phyloP scores from a whole-genome alignment of 345 rosid genomes.

The Camelina hispida region DNA sequence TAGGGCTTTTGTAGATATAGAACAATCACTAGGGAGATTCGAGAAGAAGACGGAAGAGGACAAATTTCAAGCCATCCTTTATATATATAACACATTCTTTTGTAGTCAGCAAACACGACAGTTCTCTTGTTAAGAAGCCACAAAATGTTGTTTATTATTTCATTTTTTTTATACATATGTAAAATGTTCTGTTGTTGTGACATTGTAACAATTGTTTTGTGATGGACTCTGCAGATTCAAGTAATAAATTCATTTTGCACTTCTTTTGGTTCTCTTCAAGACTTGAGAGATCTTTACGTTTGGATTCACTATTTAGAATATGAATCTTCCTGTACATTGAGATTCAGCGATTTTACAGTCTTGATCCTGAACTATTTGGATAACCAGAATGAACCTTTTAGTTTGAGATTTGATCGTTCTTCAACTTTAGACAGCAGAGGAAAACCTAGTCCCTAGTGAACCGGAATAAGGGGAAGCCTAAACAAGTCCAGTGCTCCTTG shows the following conservation, averaged over 20 bases:
- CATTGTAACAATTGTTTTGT: constrained; percentile 33
- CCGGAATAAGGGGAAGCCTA: too few species aligned
- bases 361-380: background rate
- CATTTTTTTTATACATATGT: constrained; percentile 28
- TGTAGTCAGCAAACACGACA: constrained; percentile 52
- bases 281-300: background rate
- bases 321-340: background rate
- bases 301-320: background rate
- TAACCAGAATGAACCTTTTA: background rate
- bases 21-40: constrained; percentile 41
- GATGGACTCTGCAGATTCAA: constrained; percentile 15
- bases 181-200: constrained; percentile 29
- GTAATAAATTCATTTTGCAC: constrained; percentile 2
- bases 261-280: background rate
- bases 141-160: constrained; percentile 42
- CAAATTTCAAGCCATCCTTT: constrained; percentile 27
- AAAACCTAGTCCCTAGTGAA: too few species aligned
- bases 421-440: background rate
- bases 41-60: constrained; percentile 27
- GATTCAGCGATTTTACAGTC: background rate
- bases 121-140: constrained; percentile 31
- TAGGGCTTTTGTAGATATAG: constrained; percentile 48
- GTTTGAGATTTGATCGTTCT: background rate
- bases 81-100: constrained; percentile 53
- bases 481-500: background rate